Evolutionary conservation across 306 rosid species (phyloP).

Genomic region (Neltuma alba): DNA sequence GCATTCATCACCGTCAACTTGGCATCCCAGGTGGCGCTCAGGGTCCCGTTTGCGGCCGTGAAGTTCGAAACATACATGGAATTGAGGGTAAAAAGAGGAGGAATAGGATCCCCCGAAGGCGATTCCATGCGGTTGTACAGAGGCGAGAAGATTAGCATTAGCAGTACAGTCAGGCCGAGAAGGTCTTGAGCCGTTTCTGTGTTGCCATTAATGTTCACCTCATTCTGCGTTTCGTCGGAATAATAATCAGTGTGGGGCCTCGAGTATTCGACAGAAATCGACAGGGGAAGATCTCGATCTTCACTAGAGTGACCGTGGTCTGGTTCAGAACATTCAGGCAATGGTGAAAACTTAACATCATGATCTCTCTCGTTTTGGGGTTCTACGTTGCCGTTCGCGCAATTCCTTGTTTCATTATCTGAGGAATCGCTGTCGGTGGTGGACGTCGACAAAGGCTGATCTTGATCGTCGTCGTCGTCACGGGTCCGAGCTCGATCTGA

Average conservation of each 20-base stretch:
- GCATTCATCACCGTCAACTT: constrained; percentile 39
- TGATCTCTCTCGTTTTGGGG: constrained; percentile 37
- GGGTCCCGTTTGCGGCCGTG: neutral
- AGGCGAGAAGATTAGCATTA: constrained; percentile 33
- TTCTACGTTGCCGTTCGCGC: neutral
- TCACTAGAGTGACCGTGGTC: neutral
- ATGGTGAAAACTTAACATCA: constrained; percentile 20
- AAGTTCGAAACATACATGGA: constrained; percentile 50
- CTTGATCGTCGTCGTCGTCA: neutral
- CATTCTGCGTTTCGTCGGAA: neutral
- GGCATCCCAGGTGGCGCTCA: constrained; percentile 44
- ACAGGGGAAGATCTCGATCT: neutral
- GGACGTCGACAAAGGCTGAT: neutral
- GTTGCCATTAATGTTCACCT: neutral
- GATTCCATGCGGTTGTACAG: constrained; percentile 25
- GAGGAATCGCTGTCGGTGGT: neutral
- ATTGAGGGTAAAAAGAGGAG: constrained; percentile 38
- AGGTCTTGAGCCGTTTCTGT: constrained; percentile 36
- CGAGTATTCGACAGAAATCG: constrained; percentile 32
- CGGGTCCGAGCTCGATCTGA: neutral
- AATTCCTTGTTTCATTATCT: neutral
- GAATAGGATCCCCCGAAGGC: constrained; percentile 33
- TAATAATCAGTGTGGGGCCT: neutral
- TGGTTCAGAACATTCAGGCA: constrained; percentile 38
- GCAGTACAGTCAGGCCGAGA: constrained; percentile 32